Evolutionary conservation across 805 yeast species (phyloP), one percentile per base, ranked within the genome.

Genomic region (Hanseniaspora meyeri): DNA sequence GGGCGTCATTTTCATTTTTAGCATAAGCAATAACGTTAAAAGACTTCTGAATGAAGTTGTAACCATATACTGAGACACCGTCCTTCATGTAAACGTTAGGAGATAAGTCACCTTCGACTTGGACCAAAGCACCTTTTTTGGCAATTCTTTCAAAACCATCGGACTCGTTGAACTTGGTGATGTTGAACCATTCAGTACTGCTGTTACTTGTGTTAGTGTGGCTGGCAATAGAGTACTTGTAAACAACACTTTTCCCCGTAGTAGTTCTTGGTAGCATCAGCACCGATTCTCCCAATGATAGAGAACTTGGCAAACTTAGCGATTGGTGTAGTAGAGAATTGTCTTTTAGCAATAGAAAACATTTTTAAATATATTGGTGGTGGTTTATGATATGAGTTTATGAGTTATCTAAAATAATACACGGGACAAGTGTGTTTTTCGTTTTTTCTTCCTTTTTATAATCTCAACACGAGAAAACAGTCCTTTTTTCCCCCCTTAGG

Each of bases 311-410:
- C 51, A 38, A 12, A 6, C 6, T 27, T 37, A 7, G 47, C 20
- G 37, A 27, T 27, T 14, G 46, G 16, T 5, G 56, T 45, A 17
- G 42, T 45, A 34, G 56, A 37, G 27, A 52, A 52, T 27, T 48
- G 20, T 52, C 56, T 52, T 45, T 52, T 52, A 37, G 50, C 46
- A 38, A 52, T 31, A 37, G 50, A 38, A n/a, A 52, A 52, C 56
- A 52, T 52, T 27, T 8, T 24, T 49, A 24, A 4, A 5, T 24
- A 24, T 24, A 24, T 24, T 5, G 27, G 5, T 24, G 27, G 27
- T 24, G 27, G 27, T 24, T 24, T 24, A 24, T 24, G 27, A 5
- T 24, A 24, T 4, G 3, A 24, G 27, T 4, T 24, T 4, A 24
- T 24, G 27, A 24, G 27, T 24, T 24, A 24, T 24, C 27, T 4